Percentiles rank a stretch among this genome's conserved stretches.
phyloP scores from a whole-genome alignment of 768 basidiomycete species.

The Russula sp. region DNA sequence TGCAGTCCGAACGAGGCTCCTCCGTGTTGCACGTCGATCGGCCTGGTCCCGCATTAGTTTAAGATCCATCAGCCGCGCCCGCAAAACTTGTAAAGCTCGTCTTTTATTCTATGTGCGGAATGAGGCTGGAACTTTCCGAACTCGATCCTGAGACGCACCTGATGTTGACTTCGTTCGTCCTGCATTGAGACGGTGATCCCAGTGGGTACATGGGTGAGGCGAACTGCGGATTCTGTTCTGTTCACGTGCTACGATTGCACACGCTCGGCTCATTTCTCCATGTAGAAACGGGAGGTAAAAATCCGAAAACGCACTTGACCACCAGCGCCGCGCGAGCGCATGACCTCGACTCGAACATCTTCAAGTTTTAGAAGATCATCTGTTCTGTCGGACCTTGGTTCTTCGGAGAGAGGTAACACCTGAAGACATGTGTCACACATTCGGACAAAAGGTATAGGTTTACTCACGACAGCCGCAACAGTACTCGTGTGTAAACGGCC shows the following conservation, averaged over 20 bases:
- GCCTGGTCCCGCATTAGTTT: constrained; percentile 70
- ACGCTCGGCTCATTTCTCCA: background rate
- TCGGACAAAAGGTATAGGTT: background rate
- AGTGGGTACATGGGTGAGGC: constrained; percentile 87
- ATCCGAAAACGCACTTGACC: constrained; percentile 67
- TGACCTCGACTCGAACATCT: constrained; percentile 88
- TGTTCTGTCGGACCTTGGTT: constrained; percentile 45
- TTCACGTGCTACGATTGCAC: constrained; percentile 76
- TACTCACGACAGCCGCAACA: constrained; percentile 74
- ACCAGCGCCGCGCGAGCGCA: constrained; percentile 95
- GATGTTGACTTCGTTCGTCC: constrained; percentile 94
- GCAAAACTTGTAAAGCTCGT: constrained; percentile 89
- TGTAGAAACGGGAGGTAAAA: background rate
- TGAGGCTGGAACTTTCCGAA: background rate
- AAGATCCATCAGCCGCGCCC: constrained; percentile 79
- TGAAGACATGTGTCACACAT: constrained; percentile 35
- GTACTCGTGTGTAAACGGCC: constrained; percentile 94
- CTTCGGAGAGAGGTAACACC: constrained; percentile 81
- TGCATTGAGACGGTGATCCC: constrained; percentile 98
- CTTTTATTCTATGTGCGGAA: constrained; percentile 65
- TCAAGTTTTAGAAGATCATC: constrained; percentile 77
- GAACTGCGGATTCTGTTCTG: constrained; percentile 96
- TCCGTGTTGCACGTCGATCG: constrained; percentile 63
- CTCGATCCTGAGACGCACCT: constrained; percentile 47
- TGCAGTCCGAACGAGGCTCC: constrained; percentile 72